phyloP scores from a whole-genome alignment of 805 yeast species.

The Saturnispora sekii region DNA sequence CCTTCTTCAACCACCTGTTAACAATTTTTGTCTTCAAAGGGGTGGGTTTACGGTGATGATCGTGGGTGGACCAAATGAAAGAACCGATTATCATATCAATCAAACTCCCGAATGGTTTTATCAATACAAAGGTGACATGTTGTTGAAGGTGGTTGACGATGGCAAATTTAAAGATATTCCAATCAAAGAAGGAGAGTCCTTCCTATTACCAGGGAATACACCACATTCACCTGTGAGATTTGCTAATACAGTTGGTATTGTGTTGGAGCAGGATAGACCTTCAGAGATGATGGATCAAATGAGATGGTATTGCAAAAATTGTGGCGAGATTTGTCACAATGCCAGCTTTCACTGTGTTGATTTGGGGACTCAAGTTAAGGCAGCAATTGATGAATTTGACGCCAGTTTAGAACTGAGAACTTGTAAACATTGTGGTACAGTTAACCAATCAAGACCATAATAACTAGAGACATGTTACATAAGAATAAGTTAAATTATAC shows the following conservation, averaged over 20 bases:
- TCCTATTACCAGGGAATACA: conserved; percentile 68
- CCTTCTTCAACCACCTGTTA: conserved; percentile 82
- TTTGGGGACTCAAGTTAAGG: conserved; percentile 84
- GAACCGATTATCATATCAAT: conserved; percentile 88
- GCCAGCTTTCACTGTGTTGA: conserved; percentile 65
- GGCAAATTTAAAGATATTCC: conserved; percentile 66
- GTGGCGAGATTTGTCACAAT: conserved; percentile 59
- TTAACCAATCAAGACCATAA: conserved; percentile 55
- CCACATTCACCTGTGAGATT: conserved; percentile 90
- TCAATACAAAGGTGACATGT: conserved; percentile 81
- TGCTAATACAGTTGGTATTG: conserved; percentile 79
- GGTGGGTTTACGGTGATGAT: conserved; percentile 94
- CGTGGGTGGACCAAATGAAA: conserved; percentile 91
- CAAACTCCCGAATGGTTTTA: conserved; percentile 93
- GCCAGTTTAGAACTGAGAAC: conserved; percentile 53
- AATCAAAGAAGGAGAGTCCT: conserved; percentile 83
- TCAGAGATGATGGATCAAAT: conserved; percentile 56
- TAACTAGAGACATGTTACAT: background rate
- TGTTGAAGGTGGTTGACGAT: conserved; percentile 70
- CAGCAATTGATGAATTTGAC: conserved; percentile 66
- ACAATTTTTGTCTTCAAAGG: conserved; percentile 79
- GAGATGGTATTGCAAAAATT: conserved; percentile 80
- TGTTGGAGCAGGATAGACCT: conserved; percentile 88
- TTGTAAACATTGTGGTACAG: conserved; percentile 64
- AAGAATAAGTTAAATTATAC: background rate